Conservation (phyloP, 2,329 filamentous ascomycete species). For the Paecilomyces sp. region DNA sequence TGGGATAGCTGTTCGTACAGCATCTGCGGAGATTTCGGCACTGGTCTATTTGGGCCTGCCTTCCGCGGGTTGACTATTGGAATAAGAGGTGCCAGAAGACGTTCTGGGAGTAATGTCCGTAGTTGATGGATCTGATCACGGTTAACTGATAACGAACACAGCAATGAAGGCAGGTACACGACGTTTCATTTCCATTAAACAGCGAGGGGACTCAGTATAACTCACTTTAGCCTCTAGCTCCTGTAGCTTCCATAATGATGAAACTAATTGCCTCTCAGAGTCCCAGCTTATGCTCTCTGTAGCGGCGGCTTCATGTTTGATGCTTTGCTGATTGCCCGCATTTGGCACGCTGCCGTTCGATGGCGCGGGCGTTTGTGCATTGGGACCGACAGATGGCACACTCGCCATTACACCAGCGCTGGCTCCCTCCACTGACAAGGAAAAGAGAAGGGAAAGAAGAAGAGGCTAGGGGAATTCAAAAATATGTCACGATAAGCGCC, state of each 20-base stretch:
- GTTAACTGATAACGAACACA: not conserved
- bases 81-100: conserved; percentile 31
- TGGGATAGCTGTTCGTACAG: conserved; percentile 28
- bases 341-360: not conserved
- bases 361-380: not conserved
- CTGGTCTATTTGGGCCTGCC: conserved; percentile 9
- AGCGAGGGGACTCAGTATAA: not conserved
- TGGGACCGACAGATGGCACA: not conserved
- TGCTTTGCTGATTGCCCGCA: not conserved
- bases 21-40: conserved; percentile 26
- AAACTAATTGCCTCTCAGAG: conserved; percentile 31
- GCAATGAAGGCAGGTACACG: not conserved
- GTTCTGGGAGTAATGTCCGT: conserved; percentile 34
- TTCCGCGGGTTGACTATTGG: conserved; percentile 29
- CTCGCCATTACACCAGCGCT: not conserved
- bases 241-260: conserved; percentile 33
- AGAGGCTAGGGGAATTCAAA: not conserved
- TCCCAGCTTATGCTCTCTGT: conserved; percentile 12
- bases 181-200: not conserved
- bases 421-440: not conserved
- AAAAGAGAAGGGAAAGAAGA: not conserved
- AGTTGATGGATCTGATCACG: conserved; percentile 33
- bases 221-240: conserved; percentile 24
- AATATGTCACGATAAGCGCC: not conserved
- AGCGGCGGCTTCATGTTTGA: not conserved